Base-by-base conservation (phyloP, 345 rosid genomes). In the Corchorus capsularis region DNA sequence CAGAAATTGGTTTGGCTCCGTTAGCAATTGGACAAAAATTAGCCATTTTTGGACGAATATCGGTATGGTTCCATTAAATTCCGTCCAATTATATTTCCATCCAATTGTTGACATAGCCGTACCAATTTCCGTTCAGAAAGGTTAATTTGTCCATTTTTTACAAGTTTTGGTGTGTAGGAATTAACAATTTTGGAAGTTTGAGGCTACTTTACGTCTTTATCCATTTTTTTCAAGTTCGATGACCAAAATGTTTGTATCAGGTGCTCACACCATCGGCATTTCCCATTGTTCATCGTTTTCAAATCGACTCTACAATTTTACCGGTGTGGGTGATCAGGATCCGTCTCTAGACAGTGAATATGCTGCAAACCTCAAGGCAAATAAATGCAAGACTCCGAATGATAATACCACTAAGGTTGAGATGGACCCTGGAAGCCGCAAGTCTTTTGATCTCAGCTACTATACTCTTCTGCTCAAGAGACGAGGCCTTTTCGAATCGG, bases 341-440 rank as follows among this genome's bases (percentile, higher is more conserved):
- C 97, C 95, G 0, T 82, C 93, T 10, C 83, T 90, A 1, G 93
- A 92, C 73, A 86, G 89, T 59, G 88, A 85, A 84, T 93, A 90
- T 35, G 97, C 91, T 0, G 85, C 82, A 3, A 88, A 86, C 78
- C 89, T 92, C 17, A 92, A 85, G 83, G 74, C 91, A 19, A 82
- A 82, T 4, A 90, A 86, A 78, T 93, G 97, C 84, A 81, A 69
- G 57, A 84, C 69, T 67, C 78, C 71, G 1, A 83, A 60, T 4
- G 94, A 93, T 70, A 86, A 72, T 55, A 89, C 88, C 15, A 93
- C 94, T 0, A 79, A 75, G 35, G 92, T 88, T 13, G 93, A 90
- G 76, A 90, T 93, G 91, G 90, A 93, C 62, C 97, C 96, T 0
- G 96, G 96, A n/a, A 93, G 96, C 71, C 75, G 83, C 49, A 89